These are phyloP conservation scores for Boletellus ananiceps DNA, from an alignment of 768 basidiomycete genomes.

Conservation along the genomic window DNA sequence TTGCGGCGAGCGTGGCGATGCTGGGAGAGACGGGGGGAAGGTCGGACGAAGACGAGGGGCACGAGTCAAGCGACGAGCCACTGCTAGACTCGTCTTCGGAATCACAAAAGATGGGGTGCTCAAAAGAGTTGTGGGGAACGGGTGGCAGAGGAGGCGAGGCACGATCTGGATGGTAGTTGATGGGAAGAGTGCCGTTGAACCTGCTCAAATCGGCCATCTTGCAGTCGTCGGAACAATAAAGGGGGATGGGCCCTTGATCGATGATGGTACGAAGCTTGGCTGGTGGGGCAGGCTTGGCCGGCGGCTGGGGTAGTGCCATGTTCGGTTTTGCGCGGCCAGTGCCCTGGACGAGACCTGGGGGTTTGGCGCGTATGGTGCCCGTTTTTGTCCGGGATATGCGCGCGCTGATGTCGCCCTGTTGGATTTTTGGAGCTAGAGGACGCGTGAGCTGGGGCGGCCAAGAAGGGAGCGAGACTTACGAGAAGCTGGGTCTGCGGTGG, in stretches of 20 bases:
- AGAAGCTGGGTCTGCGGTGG: slow-evolving; percentile 32
- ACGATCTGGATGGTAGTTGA: slow-evolving; percentile 46
- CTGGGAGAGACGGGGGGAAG: slow-evolving; percentile 20
- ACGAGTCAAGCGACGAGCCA: slow-evolving; percentile 37
- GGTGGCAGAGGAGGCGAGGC: slow-evolving; percentile 39
- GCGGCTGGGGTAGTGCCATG: slow-evolving; percentile 33
- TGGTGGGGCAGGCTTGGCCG: slow-evolving; percentile 29
- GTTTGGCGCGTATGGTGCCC: slow-evolving; percentile 34
- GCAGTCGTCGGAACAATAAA: slow-evolving; percentile 83
- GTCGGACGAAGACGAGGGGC: slow-evolving; percentile 24
- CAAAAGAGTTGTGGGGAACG: slow-evolving; percentile 38
- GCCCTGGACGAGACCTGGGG: slow-evolving; percentile 58
- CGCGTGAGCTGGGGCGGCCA: slow-evolving; percentile 3
- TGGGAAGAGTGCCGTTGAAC: slow-evolving; percentile 37
- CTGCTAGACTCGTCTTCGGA: slow-evolving; percentile 41
- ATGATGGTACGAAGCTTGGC: slow-evolving; percentile 62
- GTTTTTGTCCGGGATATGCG: slow-evolving; percentile 34
- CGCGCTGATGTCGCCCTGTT: slow-evolving; percentile 18
- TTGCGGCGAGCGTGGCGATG: slow-evolving; percentile 37
- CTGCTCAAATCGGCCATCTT: slow-evolving; percentile 52
- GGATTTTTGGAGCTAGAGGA: slow-evolving; percentile 26
- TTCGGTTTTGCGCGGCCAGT: slow-evolving; percentile 60
- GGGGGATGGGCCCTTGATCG: slow-evolving; percentile 73
- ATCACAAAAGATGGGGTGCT: slow-evolving; percentile 22
- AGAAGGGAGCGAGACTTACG: slow-evolving; percentile 29